These are phyloP conservation scores for Aegilops sharonensis DNA, from an alignment of 176 grass and related monocot genomes.

Conservation along the genomic window DNA sequence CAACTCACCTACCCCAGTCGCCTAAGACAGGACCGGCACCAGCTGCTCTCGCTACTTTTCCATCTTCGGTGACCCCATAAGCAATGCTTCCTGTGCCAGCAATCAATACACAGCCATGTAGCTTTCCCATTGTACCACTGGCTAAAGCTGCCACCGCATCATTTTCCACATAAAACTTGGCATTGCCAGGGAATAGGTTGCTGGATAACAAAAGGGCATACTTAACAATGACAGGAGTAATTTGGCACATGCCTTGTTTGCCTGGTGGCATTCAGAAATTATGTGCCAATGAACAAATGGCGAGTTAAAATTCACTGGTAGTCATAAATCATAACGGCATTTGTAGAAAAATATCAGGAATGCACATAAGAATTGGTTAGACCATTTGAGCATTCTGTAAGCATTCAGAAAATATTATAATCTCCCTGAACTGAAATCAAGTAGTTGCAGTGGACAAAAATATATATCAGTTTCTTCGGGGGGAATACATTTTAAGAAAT, in stretches of 20 bases:
- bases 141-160: constrained; percentile 89
- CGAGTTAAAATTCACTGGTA: background rate
- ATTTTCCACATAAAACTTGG: constrained; percentile 93
- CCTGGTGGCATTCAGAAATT: background rate
- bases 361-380: background rate
- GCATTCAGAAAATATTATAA: background rate
- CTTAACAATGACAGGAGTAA: constrained; percentile 7
- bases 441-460: background rate
- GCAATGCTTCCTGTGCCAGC: constrained; percentile 93
- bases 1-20: constrained; percentile 91
- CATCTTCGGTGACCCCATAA: constrained; percentile 91
- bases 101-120: constrained; percentile 93
- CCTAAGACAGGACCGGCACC: constrained; percentile 95
- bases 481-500: background rate
- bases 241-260: background rate
- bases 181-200: constrained; percentile 61
- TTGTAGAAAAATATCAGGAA: background rate
- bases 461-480: background rate
- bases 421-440: constrained; percentile 15
- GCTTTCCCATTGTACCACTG: constrained; percentile 96
- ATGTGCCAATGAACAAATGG: constrained; percentile 6
- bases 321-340: constrained; percentile 9
- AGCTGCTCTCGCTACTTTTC: constrained; percentile 89
- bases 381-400: background rate
- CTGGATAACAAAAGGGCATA: constrained; percentile 39